A percentile compares a stretch with the other conserved stretches of the same genome.
These are phyloP conservation scores for Pythium biforme DNA, from an alignment of 352 stramenopile genomes.

Conservation along the genomic window DNA sequence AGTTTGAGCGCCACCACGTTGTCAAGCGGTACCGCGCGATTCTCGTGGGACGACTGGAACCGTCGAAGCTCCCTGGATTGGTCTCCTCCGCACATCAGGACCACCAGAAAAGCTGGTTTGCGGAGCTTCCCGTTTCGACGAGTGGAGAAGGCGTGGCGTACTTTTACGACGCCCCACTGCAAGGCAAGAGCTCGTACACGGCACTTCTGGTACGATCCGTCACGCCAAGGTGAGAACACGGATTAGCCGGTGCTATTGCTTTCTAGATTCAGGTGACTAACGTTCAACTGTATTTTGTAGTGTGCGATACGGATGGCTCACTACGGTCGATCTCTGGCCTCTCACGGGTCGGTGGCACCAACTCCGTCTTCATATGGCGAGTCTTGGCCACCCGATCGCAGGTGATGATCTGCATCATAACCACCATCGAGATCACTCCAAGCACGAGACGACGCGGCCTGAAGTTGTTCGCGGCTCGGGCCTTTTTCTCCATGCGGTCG, in stretches of 20 bases:
- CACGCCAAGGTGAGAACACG: slow-evolving; percentile 11
- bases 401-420: slow-evolving; percentile 67
- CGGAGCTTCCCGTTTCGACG: background rate
- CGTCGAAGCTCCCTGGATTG: background rate
- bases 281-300: slow-evolving; percentile 10
- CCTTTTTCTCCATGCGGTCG: slow-evolving; percentile 52
- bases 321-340: slow-evolving; percentile 65
- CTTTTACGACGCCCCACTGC: slow-evolving; percentile 9
- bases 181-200: slow-evolving; percentile 19
- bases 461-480: slow-evolving; percentile 49
- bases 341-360: slow-evolving; percentile 72
- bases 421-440: background rate
- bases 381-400: slow-evolving; percentile 56
- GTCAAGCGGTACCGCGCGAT: slow-evolving; percentile 59
- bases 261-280: too few relatives aligned
- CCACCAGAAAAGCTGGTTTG: background rate
- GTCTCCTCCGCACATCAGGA: background rate
- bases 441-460: slow-evolving; percentile 1
- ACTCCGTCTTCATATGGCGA: slow-evolving; percentile 59
- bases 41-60: slow-evolving; percentile 34
- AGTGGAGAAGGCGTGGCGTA: background rate
- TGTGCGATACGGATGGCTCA: slow-evolving; percentile 55
- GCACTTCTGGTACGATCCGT: slow-evolving; percentile 12
- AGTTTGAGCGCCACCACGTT: slow-evolving; percentile 47
- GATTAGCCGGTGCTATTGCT: too few relatives aligned